Evolutionary conservation across 1,139 yeast genomes (phyloP), one percentile per base, ranked within the genome.

Genomic region (Geotrichum bryndzae): DNA sequence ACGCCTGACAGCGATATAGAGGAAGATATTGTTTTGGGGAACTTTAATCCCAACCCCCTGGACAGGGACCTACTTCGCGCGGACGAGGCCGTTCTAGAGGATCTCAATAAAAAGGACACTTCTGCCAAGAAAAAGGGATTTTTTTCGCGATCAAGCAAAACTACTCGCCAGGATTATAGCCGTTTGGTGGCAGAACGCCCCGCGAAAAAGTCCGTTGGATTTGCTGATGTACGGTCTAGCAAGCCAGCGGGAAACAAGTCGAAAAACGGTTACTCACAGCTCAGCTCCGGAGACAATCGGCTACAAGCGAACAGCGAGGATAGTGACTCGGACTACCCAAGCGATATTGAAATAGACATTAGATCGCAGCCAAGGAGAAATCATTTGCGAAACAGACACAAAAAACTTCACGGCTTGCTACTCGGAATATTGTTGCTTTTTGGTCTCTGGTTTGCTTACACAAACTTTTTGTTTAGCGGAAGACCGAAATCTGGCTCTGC

Each of bases 61-160:
- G 73, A 71, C 63, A 64, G 72, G 3, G 69, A 69, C 56, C 64
- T 71, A 53, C 65, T 71, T 11, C 57, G 68, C 31, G 72, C 71
- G 2, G 73, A 70, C 61, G 72, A 70, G 51, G 72, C 68, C 29
- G 69, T 66, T 15, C 59, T 69, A n/a, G 56, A 68, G 48, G 70
- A 69, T 7, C 59, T 69, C 23, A 65, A 61, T 25, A 58, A 61
- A 46, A 65, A 66, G 38, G 54, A 18, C 54, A 52, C 35, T 3
- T 15, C 18, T 4, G 25, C 27, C 35, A 33, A 33, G 38, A 55
- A 56, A 35, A 51, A 23, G 41, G 58, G 54, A 33, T 58, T 45
- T 51, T 60, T 52, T 53, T 56, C 51, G 46, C n/a, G 48, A 23
- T 58, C 50, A 51, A 56, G 51, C 29, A 58, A 41, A n/a, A 45